Base-by-base conservation (phyloP, 306 rosid species). In the Trifolium fragiferum region DNA sequence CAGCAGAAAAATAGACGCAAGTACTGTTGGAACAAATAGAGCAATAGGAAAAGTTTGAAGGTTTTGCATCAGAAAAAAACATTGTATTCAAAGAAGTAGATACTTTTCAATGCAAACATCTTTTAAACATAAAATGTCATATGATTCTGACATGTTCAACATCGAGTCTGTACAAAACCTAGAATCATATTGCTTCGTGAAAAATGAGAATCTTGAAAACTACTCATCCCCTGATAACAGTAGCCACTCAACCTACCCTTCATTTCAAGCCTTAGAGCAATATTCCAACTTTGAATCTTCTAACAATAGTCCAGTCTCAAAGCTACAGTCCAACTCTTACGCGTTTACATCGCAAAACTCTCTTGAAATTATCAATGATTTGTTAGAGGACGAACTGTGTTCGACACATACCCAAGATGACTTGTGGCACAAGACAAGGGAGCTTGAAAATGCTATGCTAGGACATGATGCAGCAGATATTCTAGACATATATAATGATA, bases 361-460 rank as follows among this genome's bases (percentile, higher is more conserved):
- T 49, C 84, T 86, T 61, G 93, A 86, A 62, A 15, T 85, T 6
- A 68, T 72, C 47, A 57, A 72, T 41, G 82, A 79, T 59, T 92
- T 92, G 11, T 92, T 90, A 5, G 66, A 82, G 55, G 83, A 67
- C 38, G 86, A 83, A 46, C 88, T 90, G 14, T 85, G 86, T 82
- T 78, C 80, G 68, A 82, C 91, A 43, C 87, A 84, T 49, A 87
- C 79, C 23, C 70, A 74, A 0, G 80, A 83, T 84, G 96, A 83
- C 78, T 70, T 93, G 82, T 82, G 85, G 81, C 90, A 86, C 86
- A 93, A 91, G 87, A 87, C 91, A 73, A 81, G 87, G 65, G 98
- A 93, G 79, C 78, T 93, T 19, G 97, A 93, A 82, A 88, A 83
- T 32, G 91, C 76, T 62, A 89, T 93, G 93, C 84, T 89, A 11